Evolutionary conservation across 345 rosid genomes (phyloP).

Genomic region (Gossypium raimondii): DNA sequence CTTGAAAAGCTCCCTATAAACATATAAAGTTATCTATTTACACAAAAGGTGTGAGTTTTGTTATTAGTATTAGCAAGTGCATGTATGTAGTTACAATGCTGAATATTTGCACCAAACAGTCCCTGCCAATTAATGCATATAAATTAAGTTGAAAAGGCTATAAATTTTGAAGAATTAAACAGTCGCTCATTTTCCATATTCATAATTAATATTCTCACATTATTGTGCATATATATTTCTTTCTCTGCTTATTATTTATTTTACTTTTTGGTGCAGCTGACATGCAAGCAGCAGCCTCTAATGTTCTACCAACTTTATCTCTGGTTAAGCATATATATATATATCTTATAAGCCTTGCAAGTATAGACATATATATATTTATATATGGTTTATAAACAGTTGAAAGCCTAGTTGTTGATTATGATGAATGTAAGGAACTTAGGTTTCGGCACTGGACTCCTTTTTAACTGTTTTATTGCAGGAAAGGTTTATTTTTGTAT

Average conservation of each 20-base stretch:
- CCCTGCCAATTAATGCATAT: background rate
- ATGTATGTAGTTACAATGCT: background rate
- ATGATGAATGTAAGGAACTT: background rate
- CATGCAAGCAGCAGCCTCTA: background rate
- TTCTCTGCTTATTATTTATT: background rate
- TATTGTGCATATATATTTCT: background rate
- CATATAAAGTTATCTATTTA: background rate
- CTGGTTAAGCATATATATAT: background rate
- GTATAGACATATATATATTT: background rate
- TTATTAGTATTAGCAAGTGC: background rate
- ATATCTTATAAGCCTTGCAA: background rate
- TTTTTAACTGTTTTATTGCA: background rate
- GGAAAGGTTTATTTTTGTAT: constrained; percentile 7
- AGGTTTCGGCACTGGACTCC: background rate
- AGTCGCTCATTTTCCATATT: no score
- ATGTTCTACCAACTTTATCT: constrained; percentile 4
- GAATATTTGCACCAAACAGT: background rate
- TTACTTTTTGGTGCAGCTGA: background rate
- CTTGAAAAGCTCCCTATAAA: background rate
- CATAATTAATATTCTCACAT: background rate
- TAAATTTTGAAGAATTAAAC: background rate
- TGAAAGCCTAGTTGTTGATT: background rate
- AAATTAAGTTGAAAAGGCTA: background rate
- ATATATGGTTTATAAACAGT: background rate
- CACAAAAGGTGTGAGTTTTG: background rate